A percentile compares a stretch with the other conserved stretches of the same genome.
Conservation (phyloP, 1,139 yeast species). For the Pichia sp. region DNA sequence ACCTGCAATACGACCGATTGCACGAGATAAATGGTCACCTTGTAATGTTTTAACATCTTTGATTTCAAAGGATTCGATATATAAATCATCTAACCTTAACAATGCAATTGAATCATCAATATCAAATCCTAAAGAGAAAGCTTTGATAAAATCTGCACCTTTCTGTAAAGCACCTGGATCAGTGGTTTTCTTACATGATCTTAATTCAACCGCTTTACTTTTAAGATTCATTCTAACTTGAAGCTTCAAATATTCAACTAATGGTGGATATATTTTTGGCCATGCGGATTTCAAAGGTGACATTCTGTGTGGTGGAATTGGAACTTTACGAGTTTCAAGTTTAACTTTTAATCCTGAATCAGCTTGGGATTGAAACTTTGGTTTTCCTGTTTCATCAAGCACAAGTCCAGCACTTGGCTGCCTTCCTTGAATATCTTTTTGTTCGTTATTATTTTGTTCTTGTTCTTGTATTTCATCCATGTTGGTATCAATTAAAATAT, state of each 20-base stretch:
- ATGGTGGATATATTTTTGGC: conserved; percentile 92
- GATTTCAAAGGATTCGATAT: conserved; percentile 93
- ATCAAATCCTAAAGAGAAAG: conserved; percentile 93
- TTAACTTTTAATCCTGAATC: conserved; percentile 64
- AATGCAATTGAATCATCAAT: conserved; percentile 95
- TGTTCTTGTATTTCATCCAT: conserved; percentile 33
- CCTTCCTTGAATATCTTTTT: conserved; percentile 33
- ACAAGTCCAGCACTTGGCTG: conserved; percentile 42
- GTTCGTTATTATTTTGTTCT: conserved; percentile 21
- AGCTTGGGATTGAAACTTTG: conserved; percentile 74
- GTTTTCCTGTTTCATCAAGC: conserved; percentile 84
- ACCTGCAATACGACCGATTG: conserved; percentile 99
- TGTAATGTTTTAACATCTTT: conserved; percentile 93
- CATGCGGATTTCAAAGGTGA: conserved; percentile 83
- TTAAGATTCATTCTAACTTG: conserved; percentile 94
- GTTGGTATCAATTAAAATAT: conserved; percentile 62
- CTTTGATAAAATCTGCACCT: conserved; percentile 94
- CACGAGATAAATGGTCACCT: conserved; percentile 96
- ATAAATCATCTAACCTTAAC: conserved; percentile 87
- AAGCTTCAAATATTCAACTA: conserved; percentile 87
- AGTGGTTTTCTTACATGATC: conserved; percentile 75
- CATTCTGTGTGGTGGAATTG: conserved; percentile 96
- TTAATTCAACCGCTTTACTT: conserved; percentile 77
- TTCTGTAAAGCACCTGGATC: conserved; percentile 95
- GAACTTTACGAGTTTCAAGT: conserved; percentile 78